phyloP scores from a whole-genome alignment of 1,284 basidiomycete genomes.

The Leccinum subrobustum region DNA sequence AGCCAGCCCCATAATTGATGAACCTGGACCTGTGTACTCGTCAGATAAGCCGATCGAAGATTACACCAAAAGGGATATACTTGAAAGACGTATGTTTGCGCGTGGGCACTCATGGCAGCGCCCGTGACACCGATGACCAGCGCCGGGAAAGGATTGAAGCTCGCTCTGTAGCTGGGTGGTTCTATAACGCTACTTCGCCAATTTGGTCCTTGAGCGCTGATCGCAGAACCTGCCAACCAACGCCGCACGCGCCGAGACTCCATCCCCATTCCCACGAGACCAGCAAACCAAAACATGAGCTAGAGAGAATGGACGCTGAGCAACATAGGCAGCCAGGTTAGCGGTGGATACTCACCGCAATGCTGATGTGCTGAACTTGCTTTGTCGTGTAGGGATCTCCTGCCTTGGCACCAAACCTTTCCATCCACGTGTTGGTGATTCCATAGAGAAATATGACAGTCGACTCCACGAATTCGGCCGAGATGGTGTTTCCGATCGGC shows the following conservation, averaged over 20 bases:
- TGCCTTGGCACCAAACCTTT: slow-evolving; percentile 80
- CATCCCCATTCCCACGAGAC: slow-evolving; percentile 86
- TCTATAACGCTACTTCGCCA: slow-evolving; percentile 45
- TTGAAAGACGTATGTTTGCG: slow-evolving; percentile 87
- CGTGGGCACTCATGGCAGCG: slow-evolving; percentile 93
- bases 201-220: slow-evolving; percentile 42
- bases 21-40: slow-evolving; percentile 64
- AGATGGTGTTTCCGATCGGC: slow-evolving; percentile 49
- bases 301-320: slow-evolving; percentile 17
- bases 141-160: slow-evolving; percentile 95
- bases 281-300: slow-evolving; percentile 96
- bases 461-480: slow-evolving; percentile 89
- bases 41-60: slow-evolving; percentile 1
- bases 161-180: slow-evolving; percentile 72
- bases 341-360: slow-evolving; percentile 63
- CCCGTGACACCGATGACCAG: slow-evolving; percentile 93
- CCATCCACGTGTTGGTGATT: slow-evolving; percentile 95
- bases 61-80: slow-evolving; percentile 30
- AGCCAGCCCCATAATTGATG: slow-evolving; percentile 91
- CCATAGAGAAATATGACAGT: slow-evolving; percentile 89
- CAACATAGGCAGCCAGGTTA: not conserved
- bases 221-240: slow-evolving; percentile 64
- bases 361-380: slow-evolving; percentile 93
- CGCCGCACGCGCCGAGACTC: slow-evolving; percentile 74
- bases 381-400: slow-evolving; percentile 91